A percentile compares a stretch with the other conserved stretches of the same genome.
These are phyloP conservation scores for Penicillium sp. DNA, from an alignment of 2,329 filamentous ascomycete species.

Conservation along the genomic window DNA sequence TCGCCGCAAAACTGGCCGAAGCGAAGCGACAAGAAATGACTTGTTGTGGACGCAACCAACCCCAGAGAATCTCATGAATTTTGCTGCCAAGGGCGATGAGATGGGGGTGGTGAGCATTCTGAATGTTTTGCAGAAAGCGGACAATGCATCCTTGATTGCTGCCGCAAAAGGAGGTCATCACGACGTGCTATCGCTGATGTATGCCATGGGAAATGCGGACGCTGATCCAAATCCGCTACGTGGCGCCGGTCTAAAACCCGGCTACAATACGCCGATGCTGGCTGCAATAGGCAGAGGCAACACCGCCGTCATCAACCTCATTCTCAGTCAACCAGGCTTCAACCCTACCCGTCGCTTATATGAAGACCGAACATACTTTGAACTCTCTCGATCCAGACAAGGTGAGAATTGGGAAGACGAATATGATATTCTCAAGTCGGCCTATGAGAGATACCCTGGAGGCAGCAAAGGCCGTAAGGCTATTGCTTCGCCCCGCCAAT, in stretches of 20 bases:
- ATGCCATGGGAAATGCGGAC: conserved; percentile 66
- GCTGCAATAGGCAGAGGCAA: conserved; percentile 89
- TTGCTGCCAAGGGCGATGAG: conserved; percentile 52
- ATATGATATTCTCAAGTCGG: conserved; percentile 73
- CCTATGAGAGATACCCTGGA: conserved; percentile 42
- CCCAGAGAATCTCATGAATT: conserved; percentile 49
- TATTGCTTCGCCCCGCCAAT: conserved; percentile 39
- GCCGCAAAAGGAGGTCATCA: conserved; percentile 91
- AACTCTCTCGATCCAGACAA: conserved; percentile 77
- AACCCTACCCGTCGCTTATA: conserved; percentile 74
- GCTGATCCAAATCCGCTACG: conserved; percentile 68
- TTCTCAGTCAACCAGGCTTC: conserved; percentile 75
- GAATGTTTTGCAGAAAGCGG: conserved; percentile 57
- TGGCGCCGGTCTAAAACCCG: conserved; percentile 53
- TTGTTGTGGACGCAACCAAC: conserved; percentile 53
- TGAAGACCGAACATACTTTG: conserved; percentile 78
- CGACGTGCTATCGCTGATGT: conserved; percentile 75
- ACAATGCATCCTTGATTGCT: conserved; percentile 84
- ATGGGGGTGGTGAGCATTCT: conserved; percentile 51
- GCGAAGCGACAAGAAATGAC: conserved; percentile 51
- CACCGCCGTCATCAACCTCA: conserved; percentile 76
- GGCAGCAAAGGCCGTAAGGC: conserved; percentile 35
- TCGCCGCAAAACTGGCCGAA: conserved; percentile 48
- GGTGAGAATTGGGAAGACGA: conserved; percentile 92
- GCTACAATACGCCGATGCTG: conserved; percentile 87